phyloP scores from a whole-genome alignment of 164 flowering plant species.

The Paratinospora sagittata region DNA sequence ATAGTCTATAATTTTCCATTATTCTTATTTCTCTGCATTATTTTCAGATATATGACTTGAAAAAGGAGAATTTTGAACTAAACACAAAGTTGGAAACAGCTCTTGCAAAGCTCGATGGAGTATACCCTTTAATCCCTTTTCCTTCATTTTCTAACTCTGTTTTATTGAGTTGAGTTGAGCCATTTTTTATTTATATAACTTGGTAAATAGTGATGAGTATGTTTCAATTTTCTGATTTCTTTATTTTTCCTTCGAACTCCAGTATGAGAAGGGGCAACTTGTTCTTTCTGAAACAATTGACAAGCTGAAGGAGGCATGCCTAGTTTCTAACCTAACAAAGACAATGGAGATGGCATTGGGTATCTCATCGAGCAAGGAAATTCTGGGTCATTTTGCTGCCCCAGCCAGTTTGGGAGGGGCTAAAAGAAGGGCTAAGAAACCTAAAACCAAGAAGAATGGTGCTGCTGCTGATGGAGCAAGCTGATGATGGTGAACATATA shows the following conservation, averaged over 20 bases:
- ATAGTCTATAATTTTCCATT: not conserved
- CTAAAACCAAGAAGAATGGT: not conserved
- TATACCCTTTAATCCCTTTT: slow-evolving; percentile 13
- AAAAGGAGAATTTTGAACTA: slow-evolving; percentile 31
- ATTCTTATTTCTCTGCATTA: not conserved
- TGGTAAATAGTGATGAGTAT: not conserved
- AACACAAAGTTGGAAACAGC: slow-evolving; percentile 31
- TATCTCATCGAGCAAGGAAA: slow-evolving; percentile 3
- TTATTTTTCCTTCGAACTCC: slow-evolving; percentile 6
- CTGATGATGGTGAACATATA: no score
- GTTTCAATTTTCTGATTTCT: not conserved
- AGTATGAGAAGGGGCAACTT: slow-evolving; percentile 32
- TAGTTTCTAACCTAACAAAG: slow-evolving; percentile 23
- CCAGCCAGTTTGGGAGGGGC: not conserved
- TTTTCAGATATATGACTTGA: slow-evolving; percentile 35
- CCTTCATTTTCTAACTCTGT: not conserved
- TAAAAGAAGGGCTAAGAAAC: not conserved
- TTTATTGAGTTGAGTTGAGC: no score
- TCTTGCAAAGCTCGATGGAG: slow-evolving; percentile 32
- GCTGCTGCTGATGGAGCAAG: not conserved
- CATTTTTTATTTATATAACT: no score
- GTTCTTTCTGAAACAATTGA: slow-evolving; percentile 17
- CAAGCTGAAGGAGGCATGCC: slow-evolving; percentile 29
- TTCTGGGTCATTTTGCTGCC: not conserved
- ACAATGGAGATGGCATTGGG: slow-evolving; percentile 24